Base-by-base conservation (phyloP, 2,329 filamentous ascomycete genomes). In the Didymella exigua region DNA sequence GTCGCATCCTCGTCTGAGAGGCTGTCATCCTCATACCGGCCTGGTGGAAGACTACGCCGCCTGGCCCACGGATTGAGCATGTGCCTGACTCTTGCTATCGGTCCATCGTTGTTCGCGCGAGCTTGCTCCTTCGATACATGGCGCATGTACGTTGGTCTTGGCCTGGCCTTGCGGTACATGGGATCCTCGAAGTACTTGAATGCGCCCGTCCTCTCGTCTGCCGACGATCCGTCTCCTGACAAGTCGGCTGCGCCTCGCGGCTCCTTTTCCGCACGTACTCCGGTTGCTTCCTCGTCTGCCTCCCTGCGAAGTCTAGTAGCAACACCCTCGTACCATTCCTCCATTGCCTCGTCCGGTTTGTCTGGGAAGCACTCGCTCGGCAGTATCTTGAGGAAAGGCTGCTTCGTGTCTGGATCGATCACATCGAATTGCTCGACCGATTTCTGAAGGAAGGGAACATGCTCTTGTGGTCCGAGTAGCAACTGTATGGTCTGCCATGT, bases 401-500 rank as follows among this genome's bases (percentile, higher is more conserved):
- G 72, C 2, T 82, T 83, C 10, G 80, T 91, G 37, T 86, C 84
- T 0, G 89, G 89, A 66, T 96, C 86, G 56, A 83, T 84, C 54
- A 98, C 82, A 30, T 86, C 82, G 84, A 92, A 97, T 60, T 89
- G 81, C 57, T 83, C 83, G 3, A 96, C 89, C 0, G 92, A 91
- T 67, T 85, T 87, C 67, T 95, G 91, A 21, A 99, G 75, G 66
- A 92, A 93, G 0, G 86, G 86, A 0, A 92, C 89, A 77, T 98
- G 93, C 66, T 96, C 90, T 63, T 95, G 89, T 0, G 95, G 95
- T 1, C 88, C 90, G 1, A 98, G 83, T 30, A 98, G 79, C 19
- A 96, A 83, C 77, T 98, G 91, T 50, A 98, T 89, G 0, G 90
- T 91, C 78, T 96, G 89, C 93, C 93, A 99, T 72, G 91, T 87